Base-by-base conservation (phyloP, 2,329 filamentous ascomycete genomes). In the Diplodia intermedia region DNA sequence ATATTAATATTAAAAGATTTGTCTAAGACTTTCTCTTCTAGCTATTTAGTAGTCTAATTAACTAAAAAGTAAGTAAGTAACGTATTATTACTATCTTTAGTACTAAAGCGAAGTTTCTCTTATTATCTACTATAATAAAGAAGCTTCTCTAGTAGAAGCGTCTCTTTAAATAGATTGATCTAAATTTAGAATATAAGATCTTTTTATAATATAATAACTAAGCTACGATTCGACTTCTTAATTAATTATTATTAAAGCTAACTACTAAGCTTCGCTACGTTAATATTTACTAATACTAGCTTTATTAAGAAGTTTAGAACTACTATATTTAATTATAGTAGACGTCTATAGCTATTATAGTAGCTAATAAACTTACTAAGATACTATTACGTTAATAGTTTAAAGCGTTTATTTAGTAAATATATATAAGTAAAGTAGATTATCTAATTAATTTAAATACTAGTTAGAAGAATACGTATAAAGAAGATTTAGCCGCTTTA, bases 21-120 rank as follows among this genome's bases (percentile, higher is more conserved):
- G 71, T 70, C n/a, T 47, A 74, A 54, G 73, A 72, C 20, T 75
- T 70, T 52, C 18, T 73, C 38, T 73, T 75, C 67, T 31, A 50
- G 15, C 71, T 75, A 18, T 75, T 68, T 50, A 66, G 69, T 11
- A 33, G 65, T 23, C 68, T 68, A 14, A 69, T 75, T 33, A 68
- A 73, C 47, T 74, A 62, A 70, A 70, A 71, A 50, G 67, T 69
- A 1, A 66, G 60, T 26, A 57, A 71, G 43, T 66, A 72, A 66
- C 36, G 65, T 29, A 70, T 50, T 31, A 67, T 73, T 18, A 74
- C 69, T 0, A 74, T 69, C 47, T 72, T 69, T 20, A 74, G 69
- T 4, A 74, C 70, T n/a, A 67, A 74, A 65, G 71, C 71, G 12
- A 69, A 73, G 40, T 66, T 73, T 4, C 43, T 73, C 15, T 66